Base-by-base conservation (phyloP, 2,329 filamentous ascomycete genomes). In the Fusarium sp. region DNA sequence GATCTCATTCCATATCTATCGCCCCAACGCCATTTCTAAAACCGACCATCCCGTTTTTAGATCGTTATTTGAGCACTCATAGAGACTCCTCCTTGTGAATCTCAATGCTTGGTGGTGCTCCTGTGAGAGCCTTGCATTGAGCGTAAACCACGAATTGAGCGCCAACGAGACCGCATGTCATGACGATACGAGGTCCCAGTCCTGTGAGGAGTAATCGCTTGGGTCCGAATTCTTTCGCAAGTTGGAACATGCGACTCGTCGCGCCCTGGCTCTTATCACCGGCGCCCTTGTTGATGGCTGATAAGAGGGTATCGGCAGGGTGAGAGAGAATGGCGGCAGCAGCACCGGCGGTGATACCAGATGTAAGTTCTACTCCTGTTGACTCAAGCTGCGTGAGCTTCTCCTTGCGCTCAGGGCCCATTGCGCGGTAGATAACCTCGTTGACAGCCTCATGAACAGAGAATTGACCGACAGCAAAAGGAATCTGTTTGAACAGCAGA, bases 381-480 rank as follows among this genome's bases (percentile, higher is more conserved):
- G 94, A 92, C 81, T 92, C 90, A 75, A 91, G 87, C 75, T 90
- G 88, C 67, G 91, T 92, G 78, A 94, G 86, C 74, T 86, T 88
- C 71, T 88, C 88, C 87, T 96, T 96, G 66, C 83, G 82, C 76
- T 88, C 86, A 19, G 85, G 86, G 80, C 95, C 93, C 80, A 97
- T 87, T 61, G 83, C 67, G 64, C 87, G 86, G 87, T 91, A 97
- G 82, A 95, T 89, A 75, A 88, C 80, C 84, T 97, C 94, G 79
- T 93, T 91, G 77, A 93, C 94, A 79, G 94, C 96, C 86, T 97
- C 95, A 87, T 94, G 96, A 62, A 96, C 94, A 76, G 95, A 94
- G 87, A 97, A 97, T 87, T 97, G 97, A 82, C 94, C 91, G 85
- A 97, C 94, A 76, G 95, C 97, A 86, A 97, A 97, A 23, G 95